These are phyloP conservation scores for Fusarium sp. DNA, from an alignment of 2,329 filamentous ascomycete species.

Conservation along the genomic window DNA sequence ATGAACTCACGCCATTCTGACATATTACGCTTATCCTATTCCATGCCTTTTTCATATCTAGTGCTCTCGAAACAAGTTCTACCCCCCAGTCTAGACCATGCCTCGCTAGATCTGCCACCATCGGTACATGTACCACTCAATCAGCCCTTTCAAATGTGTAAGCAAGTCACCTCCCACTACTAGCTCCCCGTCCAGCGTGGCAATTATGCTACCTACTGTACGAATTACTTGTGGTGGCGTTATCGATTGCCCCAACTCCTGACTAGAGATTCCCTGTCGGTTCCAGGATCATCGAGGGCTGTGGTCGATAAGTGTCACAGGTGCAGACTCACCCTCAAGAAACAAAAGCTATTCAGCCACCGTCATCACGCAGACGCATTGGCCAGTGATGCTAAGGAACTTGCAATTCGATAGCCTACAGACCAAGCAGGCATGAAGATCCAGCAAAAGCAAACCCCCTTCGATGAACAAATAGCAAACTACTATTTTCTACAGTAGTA, in stretches of 20 bases:
- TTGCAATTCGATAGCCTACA: neutral
- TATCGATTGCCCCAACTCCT: neutral
- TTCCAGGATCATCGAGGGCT: neutral
- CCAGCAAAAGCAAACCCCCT: neutral
- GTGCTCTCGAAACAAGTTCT: slow-evolving; percentile 8
- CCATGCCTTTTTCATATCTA: neutral
- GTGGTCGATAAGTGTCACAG: neutral
- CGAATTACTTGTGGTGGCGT: neutral
- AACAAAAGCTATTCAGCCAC: neutral
- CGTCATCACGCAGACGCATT: neutral
- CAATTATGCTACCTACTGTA: neutral
- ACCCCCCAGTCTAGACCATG: neutral
- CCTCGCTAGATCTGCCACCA: neutral
- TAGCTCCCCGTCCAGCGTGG: neutral
- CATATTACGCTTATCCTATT: slow-evolving; percentile 2
- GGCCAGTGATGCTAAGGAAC: neutral
- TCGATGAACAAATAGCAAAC: neutral
- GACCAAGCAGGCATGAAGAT: neutral
- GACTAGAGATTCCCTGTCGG: neutral
- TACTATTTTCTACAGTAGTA: neutral
- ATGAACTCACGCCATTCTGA: slow-evolving; percentile 2
- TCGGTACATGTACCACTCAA: too few relatives aligned
- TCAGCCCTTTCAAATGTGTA: neutral
- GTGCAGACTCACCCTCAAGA: neutral
- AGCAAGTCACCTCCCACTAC: neutral